Base-by-base conservation (phyloP, 306 rosid species). In the Ceratonia siliqua region DNA sequence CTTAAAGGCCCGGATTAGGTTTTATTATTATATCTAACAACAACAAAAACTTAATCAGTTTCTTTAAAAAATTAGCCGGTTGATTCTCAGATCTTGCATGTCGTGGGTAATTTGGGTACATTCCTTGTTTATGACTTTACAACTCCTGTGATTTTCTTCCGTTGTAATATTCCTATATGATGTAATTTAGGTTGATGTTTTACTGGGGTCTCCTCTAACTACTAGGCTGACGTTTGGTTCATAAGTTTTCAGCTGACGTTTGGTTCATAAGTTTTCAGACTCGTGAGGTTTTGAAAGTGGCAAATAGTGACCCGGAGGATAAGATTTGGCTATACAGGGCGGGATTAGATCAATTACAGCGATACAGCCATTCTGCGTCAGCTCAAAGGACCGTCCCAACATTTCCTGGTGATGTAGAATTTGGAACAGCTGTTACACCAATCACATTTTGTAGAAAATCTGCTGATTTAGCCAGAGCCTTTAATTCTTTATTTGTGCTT, bases 401-500 rank as follows among this genome's bases (percentile, higher is more conserved):
- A 62, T 59, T 78, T 74, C 76, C 74, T 68, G 79, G 74, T 39
- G 90, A 87, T 75, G 36, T 80, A 52, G 91, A 86, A 55, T 86
- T 83, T 77, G 92, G 90, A 81, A 82, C 81, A 68, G 83, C 78
- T 74, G 77, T 86, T 81, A 63, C 84, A 73, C 87, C 96, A 8
- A 78, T 78, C 76, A 70, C 88, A 30, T 82, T 66, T 85, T 85
- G 82, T 73, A 87, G 90, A 77, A 83, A 79, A 80, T 81, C 93
- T 53, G 57, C 87, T 80, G 84, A 86, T 75, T 68, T 91, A 75
- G 76, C 74, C 52, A 84, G 82, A 25, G 79, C 82, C 39, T 86
- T 86, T 68, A 80, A 82, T 81, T 87, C 86, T 72, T 86, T 93
- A 56, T 53, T 81, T 73, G 92, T 89, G 86, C 89, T 93, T 86